phyloP scores from a whole-genome alignment of 1,139 yeast species.

The Geotrichum australiense region DNA sequence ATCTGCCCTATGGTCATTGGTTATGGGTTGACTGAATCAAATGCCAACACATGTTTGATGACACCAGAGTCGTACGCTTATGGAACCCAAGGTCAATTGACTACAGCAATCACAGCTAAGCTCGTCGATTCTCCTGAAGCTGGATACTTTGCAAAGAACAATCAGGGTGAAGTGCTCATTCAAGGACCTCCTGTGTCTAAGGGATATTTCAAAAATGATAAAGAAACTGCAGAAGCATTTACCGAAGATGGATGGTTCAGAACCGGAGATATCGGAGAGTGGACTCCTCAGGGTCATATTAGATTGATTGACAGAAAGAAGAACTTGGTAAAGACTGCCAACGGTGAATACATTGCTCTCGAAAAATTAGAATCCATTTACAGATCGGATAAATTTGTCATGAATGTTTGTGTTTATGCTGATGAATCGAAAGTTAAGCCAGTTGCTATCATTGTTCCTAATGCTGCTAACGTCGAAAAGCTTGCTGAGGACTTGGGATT shows the following conservation, averaged over 20 bases:
- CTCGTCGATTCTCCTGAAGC: conserved; percentile 89
- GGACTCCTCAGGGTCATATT: conserved; percentile 75
- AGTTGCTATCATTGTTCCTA: conserved; percentile 81
- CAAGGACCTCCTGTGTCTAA: conserved; percentile 65
- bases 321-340: conserved; percentile 90
- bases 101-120: conserved; percentile 80
- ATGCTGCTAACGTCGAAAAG: conserved; percentile 56
- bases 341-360: conserved; percentile 96
- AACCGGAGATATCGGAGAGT: conserved; percentile 97
- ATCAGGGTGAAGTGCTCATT: conserved; percentile 88
- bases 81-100: conserved; percentile 75
- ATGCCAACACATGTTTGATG: conserved; percentile 75
- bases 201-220: conserved; percentile 76
- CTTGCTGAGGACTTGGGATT: conserved; percentile 52
- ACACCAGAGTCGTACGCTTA: conserved; percentile 58
- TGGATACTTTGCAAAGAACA: conserved; percentile 82
- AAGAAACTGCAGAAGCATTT: conserved; percentile 73
- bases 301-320: conserved; percentile 89
- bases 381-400: conserved; percentile 72
- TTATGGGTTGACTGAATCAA: conserved; percentile 94
- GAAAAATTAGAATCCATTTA: conserved; percentile 80
- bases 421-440: conserved; percentile 85
- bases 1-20: conserved; percentile 90
- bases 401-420: conserved; percentile 88
- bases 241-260: conserved; percentile 88